These are phyloP conservation scores for Aspergillus quadricinctus DNA, from an alignment of 2,329 filamentous ascomycete genomes.

Conservation along the genomic window DNA sequence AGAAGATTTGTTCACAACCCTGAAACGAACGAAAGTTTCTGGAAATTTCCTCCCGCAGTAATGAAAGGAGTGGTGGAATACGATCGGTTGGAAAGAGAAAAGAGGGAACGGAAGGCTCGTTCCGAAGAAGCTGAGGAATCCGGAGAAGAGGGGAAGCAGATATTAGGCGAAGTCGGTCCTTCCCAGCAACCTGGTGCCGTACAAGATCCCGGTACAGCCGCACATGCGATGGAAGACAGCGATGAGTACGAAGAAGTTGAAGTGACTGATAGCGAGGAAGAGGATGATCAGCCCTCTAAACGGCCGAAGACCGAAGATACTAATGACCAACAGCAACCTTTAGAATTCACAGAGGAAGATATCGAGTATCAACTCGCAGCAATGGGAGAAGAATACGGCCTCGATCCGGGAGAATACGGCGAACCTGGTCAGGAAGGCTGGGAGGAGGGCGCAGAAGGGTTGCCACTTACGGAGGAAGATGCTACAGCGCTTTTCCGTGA, in stretches of 20 bases:
- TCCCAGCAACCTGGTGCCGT: constrained; percentile 5
- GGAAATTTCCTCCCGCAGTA: constrained; percentile 87
- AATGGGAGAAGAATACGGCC: constrained; percentile 80
- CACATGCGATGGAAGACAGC: constrained; percentile 49
- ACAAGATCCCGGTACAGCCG: constrained; percentile 19
- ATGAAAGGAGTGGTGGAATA: constrained; percentile 70
- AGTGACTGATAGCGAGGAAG: constrained; percentile 58
- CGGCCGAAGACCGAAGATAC: constrained; percentile 52
- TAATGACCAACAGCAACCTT: constrained; percentile 42
- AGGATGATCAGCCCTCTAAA: constrained; percentile 52
- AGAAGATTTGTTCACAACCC: constrained; percentile 88
- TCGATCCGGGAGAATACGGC: constrained; percentile 73
- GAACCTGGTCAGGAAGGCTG: constrained; percentile 54
- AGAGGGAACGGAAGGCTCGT: constrained; percentile 53
- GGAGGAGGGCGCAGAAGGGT: constrained; percentile 68
- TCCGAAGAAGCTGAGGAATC: constrained; percentile 22
- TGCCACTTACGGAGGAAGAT: constrained; percentile 70
- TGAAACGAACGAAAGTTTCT: constrained; percentile 81
- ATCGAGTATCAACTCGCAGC: constrained; percentile 87
- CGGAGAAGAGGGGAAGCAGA: constrained; percentile 9
- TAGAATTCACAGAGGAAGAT: constrained; percentile 91
- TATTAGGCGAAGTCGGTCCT: constrained; percentile 3
- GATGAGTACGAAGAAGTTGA: constrained; percentile 76
- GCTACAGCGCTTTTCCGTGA: constrained; percentile 76
- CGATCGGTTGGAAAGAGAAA: constrained; percentile 66